A percentile compares a stretch with the other conserved stretches of the same genome.
Evolutionary conservation across 2,329 filamentous ascomycete species (phyloP).

Genomic region (Pseudogymnoascus sp.): DNA sequence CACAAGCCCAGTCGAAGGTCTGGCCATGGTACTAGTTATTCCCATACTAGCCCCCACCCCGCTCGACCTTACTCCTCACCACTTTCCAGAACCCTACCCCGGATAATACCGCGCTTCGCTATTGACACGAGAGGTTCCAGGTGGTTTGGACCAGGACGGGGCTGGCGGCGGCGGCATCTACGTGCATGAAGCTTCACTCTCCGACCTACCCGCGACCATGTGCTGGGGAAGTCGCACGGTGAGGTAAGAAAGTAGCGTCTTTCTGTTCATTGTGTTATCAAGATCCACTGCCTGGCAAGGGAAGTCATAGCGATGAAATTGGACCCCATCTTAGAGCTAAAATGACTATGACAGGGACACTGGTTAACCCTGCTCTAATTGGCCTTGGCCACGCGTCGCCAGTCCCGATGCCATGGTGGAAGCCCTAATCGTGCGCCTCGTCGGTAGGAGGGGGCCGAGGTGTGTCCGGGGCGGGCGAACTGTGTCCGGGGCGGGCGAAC

Average conservation of each 20-base stretch:
- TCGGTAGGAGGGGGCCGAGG: neutral
- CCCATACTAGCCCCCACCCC: neutral
- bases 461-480: neutral
- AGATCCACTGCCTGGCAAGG: neutral
- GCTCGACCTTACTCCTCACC: neutral
- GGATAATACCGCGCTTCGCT: neutral
- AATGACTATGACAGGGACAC: neutral
- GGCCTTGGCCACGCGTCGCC: neutral
- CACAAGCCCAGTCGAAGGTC: neutral
- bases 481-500: neutral
- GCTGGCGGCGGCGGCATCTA: neutral
- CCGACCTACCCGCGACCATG: neutral
- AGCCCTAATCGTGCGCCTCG: conserved; percentile 7
- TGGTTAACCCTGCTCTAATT: neutral
- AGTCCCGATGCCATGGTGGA: neutral
- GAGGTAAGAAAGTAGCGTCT: neutral
- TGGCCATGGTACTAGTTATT: neutral
- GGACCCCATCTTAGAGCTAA: neutral
- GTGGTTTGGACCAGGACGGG: neutral
- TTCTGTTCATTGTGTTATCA: neutral
- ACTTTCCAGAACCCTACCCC: neutral
- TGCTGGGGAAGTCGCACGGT: neutral
- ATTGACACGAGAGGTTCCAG: neutral
- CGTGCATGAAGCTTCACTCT: neutral
- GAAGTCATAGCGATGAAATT: neutral